Evolutionary conservation across 805 yeast species (phyloP), one percentile per base, ranked within the genome.

Genomic region (Candida dajiaensis): DNA sequence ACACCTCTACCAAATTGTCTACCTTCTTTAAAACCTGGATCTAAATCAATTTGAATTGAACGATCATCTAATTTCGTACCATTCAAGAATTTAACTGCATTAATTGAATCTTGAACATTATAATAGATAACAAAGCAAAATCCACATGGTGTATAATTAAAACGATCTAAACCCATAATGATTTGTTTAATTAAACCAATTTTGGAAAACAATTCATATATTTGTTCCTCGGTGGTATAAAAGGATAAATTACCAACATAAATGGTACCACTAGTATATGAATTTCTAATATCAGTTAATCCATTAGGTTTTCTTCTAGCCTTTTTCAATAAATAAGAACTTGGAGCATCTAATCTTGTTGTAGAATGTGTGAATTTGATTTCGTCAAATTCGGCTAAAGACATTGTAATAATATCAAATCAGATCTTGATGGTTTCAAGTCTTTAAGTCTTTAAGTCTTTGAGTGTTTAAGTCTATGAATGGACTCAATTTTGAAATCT

Each of bases 1-100:
- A 77, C 74, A 40, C 98, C 98, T 58, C 99, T 76, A 19, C 99
- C 99, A 61, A 82, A 94, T 62, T 94, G 98, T 54, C 99, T 74
- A 1, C 99, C 99, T 56, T 92, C 97, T 51, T 77, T 80, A 63
- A 92, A 94, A 0, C 99, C 99, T 0, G 97, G 97, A 61, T 94
- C 99, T 56, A 95, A 72, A 67, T 94, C 99, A 42, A 92, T 87
- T 35, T 85, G 83, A 59, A 94, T 76, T 35, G 74, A 70, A 50
- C 87, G 81, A 43, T 90, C 95, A 59, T 92, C 97, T 44, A 94
- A 76, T 57, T 82, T 83, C 0, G 96, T 89, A 45, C 81, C 83
- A 55, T 87, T 82, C 42, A 94, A 69, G 59, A 81, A 92, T 63
- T 89, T 86, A 61, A 92, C 79, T 2, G 97, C 86, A 53, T 85